A percentile compares a stretch with the other conserved stretches of the same genome.
Evolutionary conservation across 805 yeast species (phyloP).

Genomic region (Barnettozyma siamensis): DNA sequence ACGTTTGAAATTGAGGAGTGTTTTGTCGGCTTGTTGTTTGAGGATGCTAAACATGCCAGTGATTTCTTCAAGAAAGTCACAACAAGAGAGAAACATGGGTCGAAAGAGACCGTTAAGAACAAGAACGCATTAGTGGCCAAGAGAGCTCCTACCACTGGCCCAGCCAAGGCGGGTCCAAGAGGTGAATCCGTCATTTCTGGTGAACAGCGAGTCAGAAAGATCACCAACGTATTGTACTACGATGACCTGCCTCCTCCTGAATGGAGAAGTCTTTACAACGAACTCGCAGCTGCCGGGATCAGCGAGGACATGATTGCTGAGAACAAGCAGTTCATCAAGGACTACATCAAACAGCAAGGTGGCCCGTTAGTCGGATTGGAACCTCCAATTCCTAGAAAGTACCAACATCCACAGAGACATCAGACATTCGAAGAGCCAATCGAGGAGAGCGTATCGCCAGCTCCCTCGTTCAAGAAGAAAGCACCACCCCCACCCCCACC

Average conservation of each 20-base stretch:
- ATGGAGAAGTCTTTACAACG: slow-evolving; percentile 71
- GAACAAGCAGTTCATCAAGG: slow-evolving; percentile 75
- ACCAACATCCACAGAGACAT: slow-evolving; percentile 29
- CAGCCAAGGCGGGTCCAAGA: slow-evolving; percentile 26
- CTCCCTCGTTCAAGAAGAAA: slow-evolving; percentile 32
- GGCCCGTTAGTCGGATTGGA: slow-evolving; percentile 79
- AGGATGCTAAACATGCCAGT: slow-evolving; percentile 81
- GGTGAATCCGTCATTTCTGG: slow-evolving; percentile 31
- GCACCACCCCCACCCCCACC: slow-evolving; percentile 41
- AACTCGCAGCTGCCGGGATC: slow-evolving; percentile 72
- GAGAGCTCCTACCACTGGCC: slow-evolving; percentile 33
- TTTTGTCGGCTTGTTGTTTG: slow-evolving; percentile 79
- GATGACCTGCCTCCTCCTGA: slow-evolving; percentile 80
- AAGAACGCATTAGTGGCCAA: slow-evolving; percentile 83
- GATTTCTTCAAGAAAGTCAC: slow-evolving; percentile 77
- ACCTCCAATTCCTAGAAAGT: slow-evolving; percentile 73
- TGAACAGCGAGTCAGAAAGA: slow-evolving; percentile 48
- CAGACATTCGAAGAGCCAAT: slow-evolving; percentile 37
- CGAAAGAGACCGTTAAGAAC: slow-evolving; percentile 79
- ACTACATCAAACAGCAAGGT: slow-evolving; percentile 67
- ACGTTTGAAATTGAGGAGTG: slow-evolving; percentile 92
- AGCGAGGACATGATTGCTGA: slow-evolving; percentile 87
- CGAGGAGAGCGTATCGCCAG: no score
- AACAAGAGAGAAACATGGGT: slow-evolving; percentile 73
- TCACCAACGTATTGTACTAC: slow-evolving; percentile 60